Percentiles rank a stretch among this genome's conserved stretches.
These are phyloP conservation scores for Geranium rotundifolium DNA, from an alignment of 345 rosid species.

Conservation along the genomic window DNA sequence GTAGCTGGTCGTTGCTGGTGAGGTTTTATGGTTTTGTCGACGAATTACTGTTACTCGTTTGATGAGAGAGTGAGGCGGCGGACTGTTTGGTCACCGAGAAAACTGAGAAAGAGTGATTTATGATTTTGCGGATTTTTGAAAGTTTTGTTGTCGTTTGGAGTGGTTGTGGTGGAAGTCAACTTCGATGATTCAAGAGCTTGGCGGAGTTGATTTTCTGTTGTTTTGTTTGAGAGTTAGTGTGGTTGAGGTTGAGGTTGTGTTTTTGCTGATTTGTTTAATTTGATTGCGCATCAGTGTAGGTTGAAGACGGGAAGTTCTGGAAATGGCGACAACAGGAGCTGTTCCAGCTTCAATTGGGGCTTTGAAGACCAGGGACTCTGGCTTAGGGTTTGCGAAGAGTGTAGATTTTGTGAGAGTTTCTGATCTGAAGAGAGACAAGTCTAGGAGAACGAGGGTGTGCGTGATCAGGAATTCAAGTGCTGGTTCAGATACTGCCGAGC, in stretches of 20 bases:
- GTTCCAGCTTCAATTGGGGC: constrained; percentile 60
- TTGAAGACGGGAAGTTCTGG: constrained; percentile 11
- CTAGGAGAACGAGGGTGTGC: constrained; percentile 33
- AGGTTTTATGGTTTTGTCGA: neutral
- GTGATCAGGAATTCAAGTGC: constrained; percentile 55
- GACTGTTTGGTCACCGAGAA: constrained; percentile 10
- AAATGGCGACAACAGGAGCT: constrained; percentile 61
- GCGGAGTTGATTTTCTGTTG: neutral
- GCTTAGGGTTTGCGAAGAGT: constrained; percentile 49
- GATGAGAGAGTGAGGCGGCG: neutral
- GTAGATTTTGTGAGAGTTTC: constrained; percentile 54
- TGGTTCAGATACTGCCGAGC: constrained; percentile 53
- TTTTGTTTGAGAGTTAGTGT: neutral
- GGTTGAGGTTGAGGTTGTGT: neutral
- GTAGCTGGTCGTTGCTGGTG: neutral
- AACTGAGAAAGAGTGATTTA: neutral
- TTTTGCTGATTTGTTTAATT: neutral
- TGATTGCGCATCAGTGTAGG: constrained; percentile 10
- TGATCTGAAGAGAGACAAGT: constrained; percentile 43
- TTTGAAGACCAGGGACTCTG: constrained; percentile 41
- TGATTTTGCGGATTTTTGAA: neutral
- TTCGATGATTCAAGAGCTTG: neutral
- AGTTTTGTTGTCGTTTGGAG: neutral
- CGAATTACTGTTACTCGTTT: neutral
- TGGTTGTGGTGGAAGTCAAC: neutral